Evolutionary conservation across 1,284 basidiomycete genomes (phyloP), one percentile per base, ranked within the genome.

Genomic region (Fomitiporia mediterranea): DNA sequence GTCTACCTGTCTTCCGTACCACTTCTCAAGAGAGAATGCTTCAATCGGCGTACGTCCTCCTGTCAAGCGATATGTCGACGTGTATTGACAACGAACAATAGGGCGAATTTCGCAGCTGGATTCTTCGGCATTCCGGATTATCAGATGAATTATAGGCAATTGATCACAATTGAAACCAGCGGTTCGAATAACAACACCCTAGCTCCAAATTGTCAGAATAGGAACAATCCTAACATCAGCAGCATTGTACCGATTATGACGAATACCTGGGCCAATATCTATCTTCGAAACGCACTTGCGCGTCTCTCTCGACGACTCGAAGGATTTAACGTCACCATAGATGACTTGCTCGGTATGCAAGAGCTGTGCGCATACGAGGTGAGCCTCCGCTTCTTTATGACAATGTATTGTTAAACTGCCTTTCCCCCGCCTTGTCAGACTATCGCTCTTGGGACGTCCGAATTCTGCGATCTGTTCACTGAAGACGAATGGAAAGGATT

Each of bases 401-500:
- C 83, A 81, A 4, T 75, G 81, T 7, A 78, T 76, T 1, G 71
- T 73, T 5, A 13, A 13, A 1, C 71, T 73, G 4, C n/a, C 7
- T 21, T 21, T 25, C 73, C 75, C 32, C 46, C 63, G 64, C 61
- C 63, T 19, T 63, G 58, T 47, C 62, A 81, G 76, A 86, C 84
- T 6, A 82, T 85, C 27, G 76, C 84, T 0, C 75, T 88, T 32
- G 86, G 86, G 0, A 86, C 77, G 51, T 89, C 86, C 62, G 78
- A 77, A 0, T 93, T 89, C 74, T 95, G 93, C 66, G 67, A 67
- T 4, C 60, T 93, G 4, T 92, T 94, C 67, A 68, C 69, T 0
- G 50, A 67, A 7, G 67, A 75, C 0, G 86, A 88, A 51, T 91
- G 84, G 67, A 71, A 72, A 19, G 73, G 73, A 0, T 86, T 83